These are phyloP conservation scores for Leishmania martiniquensis DNA, from an alignment of 208 protist species.

Conservation along the genomic window DNA sequence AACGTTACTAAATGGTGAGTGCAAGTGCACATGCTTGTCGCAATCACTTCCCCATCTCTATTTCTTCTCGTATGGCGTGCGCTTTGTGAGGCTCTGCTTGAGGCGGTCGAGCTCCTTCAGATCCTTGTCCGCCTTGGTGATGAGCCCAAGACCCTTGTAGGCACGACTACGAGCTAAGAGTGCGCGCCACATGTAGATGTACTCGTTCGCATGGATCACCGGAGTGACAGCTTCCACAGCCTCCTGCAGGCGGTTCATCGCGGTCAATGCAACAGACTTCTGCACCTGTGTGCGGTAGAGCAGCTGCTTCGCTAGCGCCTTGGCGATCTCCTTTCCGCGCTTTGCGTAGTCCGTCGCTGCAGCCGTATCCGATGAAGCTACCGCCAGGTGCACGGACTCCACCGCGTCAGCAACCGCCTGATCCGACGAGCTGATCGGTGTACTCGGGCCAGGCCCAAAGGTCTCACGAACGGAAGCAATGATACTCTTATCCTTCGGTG, in stretches of 20 bases:
- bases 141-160: conserved; percentile 77
- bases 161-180: conserved; percentile 78
- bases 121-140: conserved; percentile 84
- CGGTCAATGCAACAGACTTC: conserved; percentile 65
- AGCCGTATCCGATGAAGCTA: conserved; percentile 63
- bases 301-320: conserved; percentile 64
- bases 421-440: conserved; percentile 60
- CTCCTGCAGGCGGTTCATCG: conserved; percentile 73
- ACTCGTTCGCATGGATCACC: conserved; percentile 80
- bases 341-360: conserved; percentile 50
- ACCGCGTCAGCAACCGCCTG: conserved; percentile 62
- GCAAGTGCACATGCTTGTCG: neutral
- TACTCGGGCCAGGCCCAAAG: conserved; percentile 65
- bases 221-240: conserved; percentile 68
- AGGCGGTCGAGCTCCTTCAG: conserved; percentile 71
- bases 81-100: conserved; percentile 62
- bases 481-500: conserved; percentile 55
- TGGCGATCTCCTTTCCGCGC: conserved; percentile 49
- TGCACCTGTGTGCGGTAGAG: conserved; percentile 80
- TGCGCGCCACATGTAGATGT: conserved; percentile 91
- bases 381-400: conserved; percentile 35
- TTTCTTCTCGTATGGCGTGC: conserved; percentile 49
- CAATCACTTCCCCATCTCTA: conserved; percentile 19
- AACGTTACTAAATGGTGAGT: conserved; percentile 4
- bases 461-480: conserved; percentile 56